These are phyloP conservation scores for Pichia sp. DNA, from an alignment of 1,139 yeast species.

Conservation along the genomic window DNA sequence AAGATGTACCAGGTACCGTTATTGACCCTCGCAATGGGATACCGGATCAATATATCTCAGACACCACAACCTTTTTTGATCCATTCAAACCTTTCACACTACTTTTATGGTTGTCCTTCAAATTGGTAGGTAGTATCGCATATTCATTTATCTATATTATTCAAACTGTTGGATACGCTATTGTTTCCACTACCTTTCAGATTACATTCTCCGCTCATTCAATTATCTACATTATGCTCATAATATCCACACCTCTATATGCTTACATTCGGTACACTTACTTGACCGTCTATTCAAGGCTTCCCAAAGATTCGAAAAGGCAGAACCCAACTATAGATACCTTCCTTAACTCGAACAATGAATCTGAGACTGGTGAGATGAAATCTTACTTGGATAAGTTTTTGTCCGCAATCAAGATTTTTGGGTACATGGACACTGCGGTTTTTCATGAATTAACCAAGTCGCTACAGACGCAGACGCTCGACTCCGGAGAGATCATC, in stretches of 20 bases:
- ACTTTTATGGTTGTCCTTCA: slow-evolving; percentile 17
- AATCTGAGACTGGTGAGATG: slow-evolving; percentile 33
- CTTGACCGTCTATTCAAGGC: slow-evolving; percentile 44
- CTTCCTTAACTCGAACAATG: slow-evolving; percentile 29
- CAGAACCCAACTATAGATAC: slow-evolving; percentile 39
- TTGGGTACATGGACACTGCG: slow-evolving; percentile 84
- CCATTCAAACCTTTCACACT: slow-evolving; percentile 8
- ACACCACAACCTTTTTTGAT: not conserved
- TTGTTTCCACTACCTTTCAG: slow-evolving; percentile 22
- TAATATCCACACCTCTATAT: slow-evolving; percentile 25
- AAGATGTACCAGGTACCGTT: too few relatives aligned
- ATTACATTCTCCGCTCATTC: slow-evolving; percentile 25
- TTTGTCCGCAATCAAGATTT: slow-evolving; percentile 81
- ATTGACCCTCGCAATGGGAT: too few relatives aligned
- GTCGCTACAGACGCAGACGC: slow-evolving; percentile 83
- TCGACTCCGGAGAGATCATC: slow-evolving; percentile 70
- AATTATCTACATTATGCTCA: slow-evolving; percentile 17
- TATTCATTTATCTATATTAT: slow-evolving; percentile 14
- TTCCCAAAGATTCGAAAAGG: slow-evolving; percentile 41
- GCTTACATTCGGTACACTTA: slow-evolving; percentile 42
- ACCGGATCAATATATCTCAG: too few relatives aligned
- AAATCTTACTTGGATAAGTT: slow-evolving; percentile 78
- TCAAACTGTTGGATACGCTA: slow-evolving; percentile 15
- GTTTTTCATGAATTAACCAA: slow-evolving; percentile 91
- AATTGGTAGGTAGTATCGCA: slow-evolving; percentile 11